Percentiles rank a stretch among this genome's conserved stretches.
These are phyloP conservation scores for Amoebophrya sp. DNA, from an alignment of 169 alveolate genomes.

Conservation along the genomic window DNA sequence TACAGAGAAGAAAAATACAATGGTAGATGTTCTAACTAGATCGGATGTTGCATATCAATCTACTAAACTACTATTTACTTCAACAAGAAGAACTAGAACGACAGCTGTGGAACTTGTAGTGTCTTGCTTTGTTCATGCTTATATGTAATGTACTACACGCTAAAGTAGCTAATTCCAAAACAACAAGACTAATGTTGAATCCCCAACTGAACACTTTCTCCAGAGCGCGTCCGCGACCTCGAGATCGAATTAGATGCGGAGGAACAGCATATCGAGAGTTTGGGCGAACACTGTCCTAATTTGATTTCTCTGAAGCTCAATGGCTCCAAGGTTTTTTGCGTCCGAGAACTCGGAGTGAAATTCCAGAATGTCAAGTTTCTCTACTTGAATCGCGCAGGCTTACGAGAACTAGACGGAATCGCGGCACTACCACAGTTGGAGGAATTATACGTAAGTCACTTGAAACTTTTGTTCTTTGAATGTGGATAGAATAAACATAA, in stretches of 20 bases:
- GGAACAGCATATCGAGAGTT: background rate
- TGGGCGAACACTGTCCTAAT: background rate
- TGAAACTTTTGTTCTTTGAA: no score
- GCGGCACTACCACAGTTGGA: background rate
- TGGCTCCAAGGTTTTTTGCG: background rate
- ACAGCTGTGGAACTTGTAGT: no score
- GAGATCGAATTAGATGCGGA: slow-evolving; percentile 5
- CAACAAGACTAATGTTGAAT: no score
- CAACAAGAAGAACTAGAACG: no score
- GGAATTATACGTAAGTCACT: background rate
- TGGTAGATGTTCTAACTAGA: no score
- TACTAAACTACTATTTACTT: background rate
- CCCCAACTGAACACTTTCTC: no score
- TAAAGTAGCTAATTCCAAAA: no score
- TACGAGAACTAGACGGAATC: background rate
- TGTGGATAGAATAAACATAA: no score
- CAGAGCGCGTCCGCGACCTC: background rate
- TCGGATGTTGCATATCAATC: background rate
- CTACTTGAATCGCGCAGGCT: background rate
- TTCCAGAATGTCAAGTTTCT: background rate
- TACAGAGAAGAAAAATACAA: no score
- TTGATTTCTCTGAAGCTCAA: background rate
- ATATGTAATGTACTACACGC: background rate
- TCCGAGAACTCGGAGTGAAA: background rate
- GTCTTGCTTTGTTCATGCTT: background rate